These are phyloP conservation scores for Linum tenue DNA, from an alignment of 345 rosid genomes.

Conservation along the genomic window DNA sequence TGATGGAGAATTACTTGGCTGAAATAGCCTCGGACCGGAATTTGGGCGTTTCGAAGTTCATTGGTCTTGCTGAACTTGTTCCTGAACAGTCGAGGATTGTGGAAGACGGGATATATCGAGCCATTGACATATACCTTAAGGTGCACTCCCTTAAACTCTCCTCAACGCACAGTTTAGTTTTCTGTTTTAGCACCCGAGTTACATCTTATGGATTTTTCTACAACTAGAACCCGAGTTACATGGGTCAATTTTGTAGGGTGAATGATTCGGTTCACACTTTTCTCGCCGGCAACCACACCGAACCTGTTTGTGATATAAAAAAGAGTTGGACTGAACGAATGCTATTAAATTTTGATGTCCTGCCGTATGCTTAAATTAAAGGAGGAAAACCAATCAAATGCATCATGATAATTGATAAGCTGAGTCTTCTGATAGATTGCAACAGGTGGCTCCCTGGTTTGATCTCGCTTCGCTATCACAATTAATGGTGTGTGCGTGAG, in stretches of 20 bases:
- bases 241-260: background rate
- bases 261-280: no score
- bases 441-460: no score
- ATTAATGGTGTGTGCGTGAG: no score
- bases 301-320: no score
- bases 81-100: constrained; percentile 71
- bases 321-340: no score
- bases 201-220: background rate
- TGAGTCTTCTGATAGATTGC: no score
- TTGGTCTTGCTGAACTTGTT: constrained; percentile 57
- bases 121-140: constrained; percentile 89
- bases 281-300: no score
- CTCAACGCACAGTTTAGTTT: background rate
- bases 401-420: no score
- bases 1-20: constrained; percentile 80
- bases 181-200: background rate
- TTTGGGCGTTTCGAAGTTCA: constrained; percentile 50
- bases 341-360: no score
- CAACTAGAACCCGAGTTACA: background rate
- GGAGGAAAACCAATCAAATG: no score
- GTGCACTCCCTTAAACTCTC: constrained; percentile 23
- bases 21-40: constrained; percentile 82
- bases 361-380: no score
- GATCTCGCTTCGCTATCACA: no score
- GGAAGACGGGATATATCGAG: constrained; percentile 87